Evolutionary conservation across 768 basidiomycete species (phyloP).

Genomic region (Flagelloscypha sp.): DNA sequence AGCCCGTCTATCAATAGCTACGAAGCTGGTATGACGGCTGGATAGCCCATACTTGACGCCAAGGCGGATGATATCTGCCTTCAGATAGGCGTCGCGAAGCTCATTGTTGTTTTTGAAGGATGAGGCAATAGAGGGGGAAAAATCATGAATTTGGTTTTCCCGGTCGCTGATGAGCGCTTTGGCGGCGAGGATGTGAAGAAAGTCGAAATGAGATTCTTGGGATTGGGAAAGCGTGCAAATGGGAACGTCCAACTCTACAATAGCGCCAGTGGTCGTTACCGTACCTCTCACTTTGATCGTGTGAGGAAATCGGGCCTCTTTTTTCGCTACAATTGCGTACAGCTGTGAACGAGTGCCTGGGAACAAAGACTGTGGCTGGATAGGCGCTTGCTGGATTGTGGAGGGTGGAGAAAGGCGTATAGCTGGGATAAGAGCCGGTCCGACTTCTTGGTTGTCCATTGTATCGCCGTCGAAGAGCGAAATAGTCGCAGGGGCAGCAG

Average conservation of each 20-base stretch:
- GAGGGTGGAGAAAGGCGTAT: constrained; percentile 20
- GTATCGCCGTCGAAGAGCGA: too few relatives aligned
- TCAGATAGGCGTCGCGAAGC: constrained; percentile 26
- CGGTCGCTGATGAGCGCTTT: constrained; percentile 46
- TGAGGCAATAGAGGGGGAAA: constrained; percentile 20
- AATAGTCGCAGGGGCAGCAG: too few relatives aligned
- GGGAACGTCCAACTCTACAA: constrained; percentile 23
- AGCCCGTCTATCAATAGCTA: constrained; percentile 49
- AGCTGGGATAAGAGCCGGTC: too few relatives aligned
- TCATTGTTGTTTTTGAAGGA: too few relatives aligned
- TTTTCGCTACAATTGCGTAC: constrained; percentile 24
- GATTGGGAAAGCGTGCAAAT: constrained; percentile 23
- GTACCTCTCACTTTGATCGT: constrained; percentile 25
- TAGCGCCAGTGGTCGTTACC: constrained; percentile 21
- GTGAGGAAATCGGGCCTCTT: constrained; percentile 20
- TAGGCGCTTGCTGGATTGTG: constrained; percentile 28
- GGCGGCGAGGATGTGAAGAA: constrained; percentile 49
- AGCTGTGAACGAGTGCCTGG: constrained; percentile 27
- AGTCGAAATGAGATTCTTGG: constrained; percentile 22
- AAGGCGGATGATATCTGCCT: constrained; percentile 39
- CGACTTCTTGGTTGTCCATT: too few relatives aligned
- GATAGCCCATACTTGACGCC: constrained; percentile 45
- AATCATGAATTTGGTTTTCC: constrained; percentile 24
- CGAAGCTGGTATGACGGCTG: constrained; percentile 46
- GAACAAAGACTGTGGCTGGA: constrained; percentile 23